Base-by-base conservation (phyloP, 2,329 filamentous ascomycete genomes). In the Nemania abortiva region DNA sequence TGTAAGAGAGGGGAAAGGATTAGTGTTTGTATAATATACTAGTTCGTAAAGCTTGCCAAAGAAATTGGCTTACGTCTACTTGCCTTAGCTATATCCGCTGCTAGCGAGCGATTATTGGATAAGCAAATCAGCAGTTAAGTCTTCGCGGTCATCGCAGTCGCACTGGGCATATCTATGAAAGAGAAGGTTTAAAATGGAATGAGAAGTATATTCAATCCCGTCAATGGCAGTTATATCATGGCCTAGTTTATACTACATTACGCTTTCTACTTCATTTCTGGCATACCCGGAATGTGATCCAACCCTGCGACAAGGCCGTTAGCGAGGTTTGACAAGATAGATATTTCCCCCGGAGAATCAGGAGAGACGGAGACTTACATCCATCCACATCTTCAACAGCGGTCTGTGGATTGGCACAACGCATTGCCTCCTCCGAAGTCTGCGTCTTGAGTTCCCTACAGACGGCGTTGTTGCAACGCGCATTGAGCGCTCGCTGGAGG, bases 401-500 rank as follows among this genome's bases (percentile, higher is more conserved):
- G 1, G 69, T 73, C 54, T 76, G 74, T 1, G 71, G 37, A 29
- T 74, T 74, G 20, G 71, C 74, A 45, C 76, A 77, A 29, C 66
- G 71, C 71, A 77, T 75, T 0, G 76, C 76, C 27, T 74, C 72
- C 52, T 76, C 73, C 7, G 74, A 74, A 15, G 75, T 73, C 66
- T 77, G 76, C 7, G 71, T 71, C 69, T 71, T 73, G 15, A 77
- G 74, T 60, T 75, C 70, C n/a, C 65, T 73, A 50, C 76, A 77
- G 18, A 75, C 69, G 24, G 73, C 75, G 31, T 75, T 77, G 71
- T 80, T 80, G 74, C 81, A 82, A 42, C 74, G 71, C 57, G 80
- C 81, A 66, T 82, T 76, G 70, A 82, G 76, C 22, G 81, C 80
- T 27, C 79, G 78, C 66, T 82, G 81, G 10, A 82, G 79, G 2